Conservation (phyloP, 768 basidiomycete species). For the Leccinum longicurvipes region DNA sequence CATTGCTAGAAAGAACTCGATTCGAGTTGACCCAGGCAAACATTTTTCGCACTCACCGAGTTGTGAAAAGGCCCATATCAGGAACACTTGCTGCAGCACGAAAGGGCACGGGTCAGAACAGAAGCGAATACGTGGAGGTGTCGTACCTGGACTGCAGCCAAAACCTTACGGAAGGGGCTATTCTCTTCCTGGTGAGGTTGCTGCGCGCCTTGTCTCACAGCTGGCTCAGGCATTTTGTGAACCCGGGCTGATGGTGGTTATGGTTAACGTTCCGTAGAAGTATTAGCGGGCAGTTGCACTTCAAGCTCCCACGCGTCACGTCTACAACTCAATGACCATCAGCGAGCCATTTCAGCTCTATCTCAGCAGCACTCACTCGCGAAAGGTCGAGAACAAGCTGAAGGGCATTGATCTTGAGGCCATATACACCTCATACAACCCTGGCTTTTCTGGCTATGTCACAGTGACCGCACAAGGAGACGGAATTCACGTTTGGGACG, state of each 20-base stretch:
- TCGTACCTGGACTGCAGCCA: constrained; percentile 43
- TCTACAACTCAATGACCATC: constrained; percentile 24
- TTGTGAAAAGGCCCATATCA: constrained; percentile 66
- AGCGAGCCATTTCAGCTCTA: constrained; percentile 32
- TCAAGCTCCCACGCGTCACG: constrained; percentile 21
- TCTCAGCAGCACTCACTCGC: constrained; percentile 20
- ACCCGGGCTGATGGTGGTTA: constrained; percentile 3
- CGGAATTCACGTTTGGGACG: constrained; percentile 73
- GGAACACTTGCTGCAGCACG: constrained; percentile 56
- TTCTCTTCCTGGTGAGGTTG: constrained; percentile 28
- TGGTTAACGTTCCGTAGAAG: background rate
- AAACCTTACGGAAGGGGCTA: constrained; percentile 34
- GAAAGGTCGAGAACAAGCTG: background rate
- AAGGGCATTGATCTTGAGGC: constrained; percentile 1
- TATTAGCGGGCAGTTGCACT: no score
- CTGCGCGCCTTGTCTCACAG: constrained; percentile 17
- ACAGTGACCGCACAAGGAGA: constrained; percentile 71
- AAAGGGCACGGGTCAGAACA: constrained; percentile 2
- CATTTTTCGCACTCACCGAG: constrained; percentile 42
- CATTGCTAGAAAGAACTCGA: constrained; percentile 34
- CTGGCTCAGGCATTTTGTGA: constrained; percentile 25
- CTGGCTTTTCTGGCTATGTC: constrained; percentile 48
- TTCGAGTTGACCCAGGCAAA: background rate
- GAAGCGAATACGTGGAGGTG: background rate
- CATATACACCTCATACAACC: constrained; percentile 17